A percentile compares a stretch with the other conserved stretches of the same genome.
These are phyloP conservation scores for Hibiscus syriacus DNA, from an alignment of 345 rosid species.

Conservation along the genomic window DNA sequence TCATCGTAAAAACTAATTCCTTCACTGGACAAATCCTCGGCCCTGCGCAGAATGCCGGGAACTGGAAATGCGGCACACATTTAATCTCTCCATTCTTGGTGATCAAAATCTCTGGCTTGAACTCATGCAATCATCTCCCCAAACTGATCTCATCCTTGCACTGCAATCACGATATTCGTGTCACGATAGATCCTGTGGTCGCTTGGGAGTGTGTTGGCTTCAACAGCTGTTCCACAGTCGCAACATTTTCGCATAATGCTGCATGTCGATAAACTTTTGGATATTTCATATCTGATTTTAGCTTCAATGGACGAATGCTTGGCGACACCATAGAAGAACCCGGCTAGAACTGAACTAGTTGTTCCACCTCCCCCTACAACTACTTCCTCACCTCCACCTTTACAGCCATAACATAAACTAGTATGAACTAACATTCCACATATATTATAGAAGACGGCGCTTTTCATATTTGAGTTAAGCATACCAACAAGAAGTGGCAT, in stretches of 20 bases:
- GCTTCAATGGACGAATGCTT: slow-evolving; percentile 1
- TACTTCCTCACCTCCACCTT: too few species aligned
- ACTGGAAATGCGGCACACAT: slow-evolving; percentile 1
- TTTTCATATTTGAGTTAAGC: too few species aligned
- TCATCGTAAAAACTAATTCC: slow-evolving; percentile 3
- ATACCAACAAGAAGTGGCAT: too few species aligned
- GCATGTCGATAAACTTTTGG: slow-evolving; percentile 29
- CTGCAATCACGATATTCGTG: slow-evolving; percentile 15
- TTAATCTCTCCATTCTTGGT: neutral
- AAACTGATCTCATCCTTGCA: slow-evolving; percentile 18
- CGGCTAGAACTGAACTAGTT: slow-evolving; percentile 5
- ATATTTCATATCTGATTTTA: slow-evolving; percentile 6
- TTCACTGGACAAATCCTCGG: slow-evolving; percentile 5
- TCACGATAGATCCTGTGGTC: slow-evolving; percentile 20
- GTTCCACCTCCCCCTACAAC: neutral
- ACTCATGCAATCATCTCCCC: slow-evolving; percentile 22
- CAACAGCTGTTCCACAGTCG: slow-evolving; percentile 14
- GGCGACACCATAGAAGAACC: slow-evolving; percentile 11
- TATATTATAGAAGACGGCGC: too few species aligned
- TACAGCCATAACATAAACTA: too few species aligned
- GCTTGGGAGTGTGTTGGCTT: slow-evolving; percentile 29
- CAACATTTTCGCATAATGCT: slow-evolving; percentile 32
- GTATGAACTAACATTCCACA: too few species aligned
- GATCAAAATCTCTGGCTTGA: slow-evolving; percentile 20
- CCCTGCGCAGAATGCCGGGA: slow-evolving; percentile 3